Evolutionary conservation across 371 early-diverging fungal species (phyloP).

Genomic region (Fennellomyces sp.): DNA sequence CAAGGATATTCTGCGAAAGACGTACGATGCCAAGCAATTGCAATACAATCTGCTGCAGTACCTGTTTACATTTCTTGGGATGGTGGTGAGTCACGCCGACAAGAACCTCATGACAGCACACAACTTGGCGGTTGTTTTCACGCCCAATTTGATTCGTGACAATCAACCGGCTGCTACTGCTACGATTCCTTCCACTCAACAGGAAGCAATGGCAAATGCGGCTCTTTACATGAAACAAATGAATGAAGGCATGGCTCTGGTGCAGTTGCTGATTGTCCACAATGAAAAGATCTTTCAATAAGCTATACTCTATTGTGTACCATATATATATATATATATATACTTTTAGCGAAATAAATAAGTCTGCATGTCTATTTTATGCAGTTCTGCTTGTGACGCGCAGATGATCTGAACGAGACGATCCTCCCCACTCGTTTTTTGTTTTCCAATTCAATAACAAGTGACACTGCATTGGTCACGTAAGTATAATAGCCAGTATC

Average conservation of each 20-base stretch:
- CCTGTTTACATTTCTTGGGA: conserved; percentile 64
- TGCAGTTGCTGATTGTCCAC: conserved; percentile 14
- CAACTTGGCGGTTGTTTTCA: conserved; percentile 87
- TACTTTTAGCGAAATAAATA: no score
- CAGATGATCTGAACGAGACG: no score
- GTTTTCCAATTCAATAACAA: no score
- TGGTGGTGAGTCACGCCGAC: conserved; percentile 59
- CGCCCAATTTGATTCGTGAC: conserved; percentile 83
- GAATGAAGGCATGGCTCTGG: conserved; percentile 20
- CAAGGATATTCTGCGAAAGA: conserved; percentile 15
- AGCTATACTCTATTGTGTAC: neutral
- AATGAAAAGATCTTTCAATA: neutral
- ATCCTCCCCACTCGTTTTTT: no score
- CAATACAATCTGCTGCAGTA: conserved; percentile 56
- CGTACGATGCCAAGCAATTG: conserved; percentile 23
- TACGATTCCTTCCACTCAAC: conserved; percentile 4
- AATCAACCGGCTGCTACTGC: conserved; percentile 13
- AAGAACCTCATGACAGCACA: conserved; percentile 81
- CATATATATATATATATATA: neutral
- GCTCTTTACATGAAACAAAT: conserved; percentile 21
- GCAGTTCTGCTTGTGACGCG: no score
- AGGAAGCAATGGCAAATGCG: conserved; percentile 22
- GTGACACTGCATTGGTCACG: no score
- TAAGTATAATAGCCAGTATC: no score
- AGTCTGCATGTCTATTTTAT: no score